Base-by-base conservation (phyloP, 1,139 yeast genomes). In the Hansenula sp. region DNA sequence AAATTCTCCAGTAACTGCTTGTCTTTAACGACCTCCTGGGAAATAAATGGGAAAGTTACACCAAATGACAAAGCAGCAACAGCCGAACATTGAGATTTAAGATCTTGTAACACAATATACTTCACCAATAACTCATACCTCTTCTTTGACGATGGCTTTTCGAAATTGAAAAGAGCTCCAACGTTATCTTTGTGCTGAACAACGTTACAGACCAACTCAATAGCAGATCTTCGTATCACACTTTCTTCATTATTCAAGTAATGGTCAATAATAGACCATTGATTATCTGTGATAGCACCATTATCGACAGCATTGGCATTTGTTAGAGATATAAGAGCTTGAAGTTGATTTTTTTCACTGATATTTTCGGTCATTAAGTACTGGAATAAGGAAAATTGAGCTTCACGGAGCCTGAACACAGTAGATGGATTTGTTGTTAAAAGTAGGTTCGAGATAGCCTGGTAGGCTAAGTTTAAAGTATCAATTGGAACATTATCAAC, bases 371-470 rank as follows among this genome's bases (percentile, higher is more conserved):
- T n/a, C 3, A 37, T n/a, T 3, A 76, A 52, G 16, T 72, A 57
- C 47, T 73, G 76, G 10, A 70, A 63, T 33, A 76, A 12, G 3
- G 32, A 27, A 36, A 12, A 36, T 16, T 36, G 38, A 7, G 38
- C 38, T 12, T 36, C 30, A 5, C 38, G 38, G 2, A 36, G 25
- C 10, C 18, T 10, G 24, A 36, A 36, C 9, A 36, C 17, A 3
- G 38, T 27, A 3, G 16, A 45, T 7, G 67, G 67, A 44, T 75
- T 64, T 6, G 68, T 67, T 13, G 71, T 63, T 2, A 71, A 62
- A 25, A 74, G 55, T 17, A 76, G 55, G 17, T 63, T 62, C 0
- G 77, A 68, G 17, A 74, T 53, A 0, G 72, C 52, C 41, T 73
- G 55, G 16, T 43, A 45, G 0, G 54, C 58, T 18, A 45, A 17